Evolutionary conservation across 352 stramenopile species (phyloP), one percentile per base, ranked within the genome.

Genomic region (Phytophthora macrochlamydospora): DNA sequence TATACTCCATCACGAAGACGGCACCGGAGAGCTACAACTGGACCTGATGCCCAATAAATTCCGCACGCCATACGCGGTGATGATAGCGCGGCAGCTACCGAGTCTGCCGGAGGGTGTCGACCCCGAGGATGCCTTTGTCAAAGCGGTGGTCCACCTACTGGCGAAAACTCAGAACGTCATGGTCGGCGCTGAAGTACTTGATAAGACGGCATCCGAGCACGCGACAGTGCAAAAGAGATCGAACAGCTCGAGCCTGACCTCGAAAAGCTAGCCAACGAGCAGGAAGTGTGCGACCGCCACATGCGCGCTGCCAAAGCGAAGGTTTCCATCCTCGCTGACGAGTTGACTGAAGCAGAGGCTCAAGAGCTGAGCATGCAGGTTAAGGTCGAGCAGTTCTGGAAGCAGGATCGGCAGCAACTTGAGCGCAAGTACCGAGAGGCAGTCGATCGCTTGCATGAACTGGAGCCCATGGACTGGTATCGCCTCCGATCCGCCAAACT

Each of bases 321-420:
- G 2, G 70, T 87, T 0, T 5, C 45, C 7, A 69, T 76, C 11
- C 53, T 85, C 8, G 33, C 76, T 9, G 59, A 65, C 1, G 71
- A 89, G 13, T 31, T 92, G 8, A 75, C 74, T 18, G 62, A 73
- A n/a, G 81, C 77, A 51, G 69, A 72, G 3, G 45, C 70, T 3
- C 85, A 89, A 38, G 85, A 93, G 61, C 76, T 87, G 40, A 73
- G 78, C 12, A 90, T 90, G 76, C 87, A 94, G 69, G 53, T 91
- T 52, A 92, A 92, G 70, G 71, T 94, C 8, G 87, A 94, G 56
- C 65, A 60, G 8, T 94, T 93, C 57, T 93, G 87, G 87, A 91
- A 90, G 32, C 71, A 78, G 29, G 81, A 92, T 56, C 62, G 66
- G 11, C 67, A 85, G 40, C 55, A 75, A 9, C 75, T 88, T 7